Evolutionary conservation across 352 stramenopile genomes (phyloP).

Genomic region (Phytopythium sindhum): DNA sequence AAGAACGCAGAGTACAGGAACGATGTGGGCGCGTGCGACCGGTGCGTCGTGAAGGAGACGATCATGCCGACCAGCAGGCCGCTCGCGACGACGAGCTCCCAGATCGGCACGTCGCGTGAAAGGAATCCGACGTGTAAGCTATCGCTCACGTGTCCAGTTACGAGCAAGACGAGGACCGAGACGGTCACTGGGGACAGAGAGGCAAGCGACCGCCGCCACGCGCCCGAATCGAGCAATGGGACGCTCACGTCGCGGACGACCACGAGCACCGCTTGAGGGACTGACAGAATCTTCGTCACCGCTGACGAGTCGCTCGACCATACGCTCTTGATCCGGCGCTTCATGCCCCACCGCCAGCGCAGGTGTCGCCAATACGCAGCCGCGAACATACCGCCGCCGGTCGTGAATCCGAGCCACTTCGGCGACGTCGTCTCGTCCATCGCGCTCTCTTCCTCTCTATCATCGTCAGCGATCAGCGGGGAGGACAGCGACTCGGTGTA

Average conservation of each 20-base stretch:
- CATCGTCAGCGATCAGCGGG: constrained; percentile 51
- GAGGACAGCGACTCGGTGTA: constrained; percentile 41
- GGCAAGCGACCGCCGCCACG: constrained; percentile 80
- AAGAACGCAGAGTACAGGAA: constrained; percentile 45
- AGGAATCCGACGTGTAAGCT: constrained; percentile 18
- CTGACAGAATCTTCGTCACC: constrained; percentile 40
- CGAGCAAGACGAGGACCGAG: constrained; percentile 84
- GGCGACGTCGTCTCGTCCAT: not conserved
- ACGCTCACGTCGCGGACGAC: constrained; percentile 63
- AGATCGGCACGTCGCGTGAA: constrained; percentile 31
- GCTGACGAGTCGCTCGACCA: constrained; percentile 42
- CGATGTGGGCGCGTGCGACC: constrained; percentile 53
- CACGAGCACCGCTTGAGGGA: constrained; percentile 51
- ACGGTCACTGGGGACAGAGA: constrained; percentile 80
- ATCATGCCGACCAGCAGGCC: constrained; percentile 49
- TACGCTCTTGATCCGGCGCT: constrained; percentile 41
- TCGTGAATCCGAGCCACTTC: constrained; percentile 27
- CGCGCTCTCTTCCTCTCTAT: constrained; percentile 19
- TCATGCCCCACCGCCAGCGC: constrained; percentile 64
- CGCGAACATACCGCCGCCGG: constrained; percentile 32
- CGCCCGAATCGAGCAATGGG: constrained; percentile 61
- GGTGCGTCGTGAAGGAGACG: constrained; percentile 63
- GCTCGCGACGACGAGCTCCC: constrained; percentile 27
- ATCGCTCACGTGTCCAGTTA: constrained; percentile 28
- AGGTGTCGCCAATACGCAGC: constrained; percentile 69